Evolutionary conservation across 1,284 basidiomycete genomes (phyloP), one percentile per base, ranked within the genome.

Genomic region (Microbotryum saponariae): DNA sequence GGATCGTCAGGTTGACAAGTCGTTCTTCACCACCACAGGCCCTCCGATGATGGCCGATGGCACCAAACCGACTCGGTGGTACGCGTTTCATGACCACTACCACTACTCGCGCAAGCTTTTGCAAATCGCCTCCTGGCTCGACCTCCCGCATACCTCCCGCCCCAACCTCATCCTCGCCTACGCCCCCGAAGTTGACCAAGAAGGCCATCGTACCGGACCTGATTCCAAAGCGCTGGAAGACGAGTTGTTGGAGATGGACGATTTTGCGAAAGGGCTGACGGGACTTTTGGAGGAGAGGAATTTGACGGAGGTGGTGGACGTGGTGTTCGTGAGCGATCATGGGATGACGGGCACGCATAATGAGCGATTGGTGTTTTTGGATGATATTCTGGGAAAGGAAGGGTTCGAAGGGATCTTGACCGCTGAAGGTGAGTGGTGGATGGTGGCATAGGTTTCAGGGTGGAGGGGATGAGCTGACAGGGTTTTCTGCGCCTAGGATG

Each of bases 311-410:
- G 86, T 94, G 31, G 86, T 93, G 33, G 89, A 96, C 73, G 79
- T 96, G 31, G 81, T 94, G 29, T 90, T 93, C 70, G 89, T 96
- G 56, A 88, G 86, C 62, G 92, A 96, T 75, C 91, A 96, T 73
- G 92, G 91, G 4, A 94, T 96, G 91, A 60, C 53, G 2, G 58
- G 57, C 68, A 93, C 90, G 9, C 85, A 83, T 64, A 81, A 88
- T 67, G 83, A 85, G 0, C 82, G 86, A 54, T 79, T 85, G 57
- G 78, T 94, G 45, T 91, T 86, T 74, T 79, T 96, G 56, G 91
- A 96, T 73, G 85, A 88, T 62, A 82, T 91, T 60, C 77, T 93
- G n/a, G 88, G 87, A 0, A 68, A 76, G 31, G 83, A 87, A 1
- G 85, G 84, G 2, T 80, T 83, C 63, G 74, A 74, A 23, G 77